Conservation (phyloP, 2,329 filamentous ascomycete genomes). For the Aspergillus sp. region DNA sequence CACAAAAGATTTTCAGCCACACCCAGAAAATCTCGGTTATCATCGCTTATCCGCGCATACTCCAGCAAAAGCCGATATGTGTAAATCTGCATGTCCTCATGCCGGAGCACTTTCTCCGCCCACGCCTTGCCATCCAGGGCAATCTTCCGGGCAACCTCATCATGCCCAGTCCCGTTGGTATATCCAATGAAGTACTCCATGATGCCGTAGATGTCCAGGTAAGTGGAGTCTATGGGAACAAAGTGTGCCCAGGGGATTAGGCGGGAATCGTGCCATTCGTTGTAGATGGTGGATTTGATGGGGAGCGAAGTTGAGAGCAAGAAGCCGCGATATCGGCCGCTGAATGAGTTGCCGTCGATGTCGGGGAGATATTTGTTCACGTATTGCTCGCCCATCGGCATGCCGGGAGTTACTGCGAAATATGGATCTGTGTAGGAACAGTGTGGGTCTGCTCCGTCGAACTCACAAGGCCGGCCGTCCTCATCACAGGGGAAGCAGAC, state of each 20-base stretch:
- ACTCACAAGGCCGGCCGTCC: too few relatives aligned
- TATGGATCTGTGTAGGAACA: constrained; percentile 44
- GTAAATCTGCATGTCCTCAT: neutral
- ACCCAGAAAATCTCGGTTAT: neutral
- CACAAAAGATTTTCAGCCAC: too few relatives aligned
- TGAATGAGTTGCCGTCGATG: constrained; percentile 94
- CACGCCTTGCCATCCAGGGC: neutral
- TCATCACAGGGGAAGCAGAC: constrained; percentile 33
- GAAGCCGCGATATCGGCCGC: constrained; percentile 89
- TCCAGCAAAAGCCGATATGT: neutral
- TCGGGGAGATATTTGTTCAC: constrained; percentile 75
- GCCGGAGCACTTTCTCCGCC: neutral
- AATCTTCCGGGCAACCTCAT: neutral
- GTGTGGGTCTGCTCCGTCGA: constrained; percentile 19
- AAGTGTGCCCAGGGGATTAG: constrained; percentile 89
- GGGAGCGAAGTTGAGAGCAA: constrained; percentile 72
- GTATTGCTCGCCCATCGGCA: constrained; percentile 33
- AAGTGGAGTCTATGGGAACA: constrained; percentile 56
- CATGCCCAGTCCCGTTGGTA: neutral
- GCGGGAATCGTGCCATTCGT: constrained; percentile 96
- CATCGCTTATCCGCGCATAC: neutral
- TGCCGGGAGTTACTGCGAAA: constrained; percentile 23
- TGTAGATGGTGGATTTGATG: constrained; percentile 88
- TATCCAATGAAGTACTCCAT: neutral
- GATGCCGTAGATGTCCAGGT: neutral